Base-by-base conservation (phyloP, 176 grass and related monocot species). In the Triticum monococcum region DNA sequence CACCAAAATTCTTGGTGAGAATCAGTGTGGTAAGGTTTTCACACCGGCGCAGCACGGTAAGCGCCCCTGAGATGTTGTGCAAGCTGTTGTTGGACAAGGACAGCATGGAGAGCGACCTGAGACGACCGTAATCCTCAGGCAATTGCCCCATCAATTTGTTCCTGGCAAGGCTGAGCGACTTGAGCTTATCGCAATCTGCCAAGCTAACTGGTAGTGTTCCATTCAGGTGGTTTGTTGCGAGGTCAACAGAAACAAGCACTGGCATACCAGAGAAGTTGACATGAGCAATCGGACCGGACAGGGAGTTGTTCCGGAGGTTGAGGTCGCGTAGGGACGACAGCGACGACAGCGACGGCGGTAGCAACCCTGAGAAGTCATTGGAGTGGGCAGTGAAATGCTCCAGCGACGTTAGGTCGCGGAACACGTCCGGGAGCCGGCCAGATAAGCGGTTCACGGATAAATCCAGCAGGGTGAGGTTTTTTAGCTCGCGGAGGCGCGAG, bases 51-150 rank as follows among this genome's bases (percentile, higher is more conserved):
- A 98, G 89, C 33, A 90, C 82, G 4, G 2, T 7, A 30, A 98
- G 77, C 3, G 86, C 86, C 50, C 93, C 88, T 2, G 90, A 91
- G 73, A 98, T 79, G 91, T 92, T 92, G 76, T 89, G 90, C 46
- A 98, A 85, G 91, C 90, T 98, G 84, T 98, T 98, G 84, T 98
- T 98, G 1, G 96, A 98, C 77, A 98, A 60, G 13, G 96, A 95
- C 25, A 98, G 91, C 62, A 92, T 80, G 7, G 91, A 82, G 25
- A 98, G 93, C 0, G 93, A 95, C 23, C 28, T 1, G 7, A 98
- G 91, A 2, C 75, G 91, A 32, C 37, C 24, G 62, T 91, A 95
- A 28, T 72, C 86, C 37, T 86, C 37, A 0, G 96, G 96, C 62
- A 98, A 18, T 72, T 93, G 77, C 75, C 96, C 96, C 1, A 84